Base-by-base conservation (phyloP, 1,284 basidiomycete species). In the Gymnopus androsaceus region DNA sequence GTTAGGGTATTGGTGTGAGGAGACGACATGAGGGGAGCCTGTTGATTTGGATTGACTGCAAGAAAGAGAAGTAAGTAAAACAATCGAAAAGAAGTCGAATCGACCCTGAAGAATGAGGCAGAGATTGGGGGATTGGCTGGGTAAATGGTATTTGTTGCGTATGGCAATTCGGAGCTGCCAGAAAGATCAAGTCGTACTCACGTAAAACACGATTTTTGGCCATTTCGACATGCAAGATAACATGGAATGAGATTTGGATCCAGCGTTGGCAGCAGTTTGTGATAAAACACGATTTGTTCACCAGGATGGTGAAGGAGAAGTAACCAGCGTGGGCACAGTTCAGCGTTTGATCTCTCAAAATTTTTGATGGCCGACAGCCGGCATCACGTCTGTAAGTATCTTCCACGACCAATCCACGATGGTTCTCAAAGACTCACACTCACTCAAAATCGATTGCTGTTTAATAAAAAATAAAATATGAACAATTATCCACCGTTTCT, bases 1-100 rank as follows among this genome's bases (percentile, higher is more conserved):
- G 69, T 80, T 79, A 80, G 69, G 77, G 81, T 85, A 84, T 83
- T 75, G 77, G 82, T 69, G 75, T 81, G 78, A 83, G 83, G 72
- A 83, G 77, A 72, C 77, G 84, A 75, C 84, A 88, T 83, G 76
- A 77, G 62, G 75, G 78, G 69, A 78, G 80, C 73, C 69, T 79
- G 75, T 68, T 75, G 80, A 71, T 80, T 82, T 76, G 78, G 71
- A 72, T 72, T 73, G 71, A 76, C 85, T 87, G 70, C 38, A 60
- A 42, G 41, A 42, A 46, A 40, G 46, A 33, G 47, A 52, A 57
- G 27, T n/a, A 58, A 56, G 36, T 31, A 44, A 56, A 40, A 58
- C 58, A 59, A 54, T 51, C 59, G 60, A 60, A 55, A 55, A 57
- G 34, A 59, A 62, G 54, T 58, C 55, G 60, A 66, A 66, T 65